phyloP scores from a whole-genome alignment of 2,329 filamentous ascomycete genomes.

The Thermothelomyces thermophilus region DNA sequence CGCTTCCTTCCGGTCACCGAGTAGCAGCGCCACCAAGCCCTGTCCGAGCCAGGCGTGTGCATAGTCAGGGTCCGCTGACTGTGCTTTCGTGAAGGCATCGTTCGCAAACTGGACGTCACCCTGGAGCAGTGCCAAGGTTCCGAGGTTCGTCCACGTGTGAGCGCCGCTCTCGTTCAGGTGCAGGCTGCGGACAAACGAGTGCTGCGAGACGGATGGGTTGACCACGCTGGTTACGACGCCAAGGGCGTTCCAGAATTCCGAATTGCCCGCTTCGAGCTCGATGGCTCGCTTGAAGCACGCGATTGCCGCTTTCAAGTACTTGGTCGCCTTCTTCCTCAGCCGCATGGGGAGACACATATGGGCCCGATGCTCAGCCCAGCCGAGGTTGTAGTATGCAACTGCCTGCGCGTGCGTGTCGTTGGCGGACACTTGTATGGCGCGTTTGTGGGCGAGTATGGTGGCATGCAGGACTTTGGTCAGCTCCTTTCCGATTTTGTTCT shows the following conservation, averaged over 20 bases:
- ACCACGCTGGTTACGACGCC: constrained; percentile 84
- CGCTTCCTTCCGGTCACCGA: constrained; percentile 70
- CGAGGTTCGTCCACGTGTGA: constrained; percentile 84
- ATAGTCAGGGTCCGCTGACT: constrained; percentile 91
- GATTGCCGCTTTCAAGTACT: constrained; percentile 73
- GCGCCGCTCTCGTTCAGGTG: constrained; percentile 85
- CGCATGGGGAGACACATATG: constrained; percentile 57
- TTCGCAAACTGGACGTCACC: constrained; percentile 83
- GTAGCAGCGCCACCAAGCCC: constrained; percentile 72
- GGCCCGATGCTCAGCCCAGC: constrained; percentile 84
- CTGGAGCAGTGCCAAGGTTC: constrained; percentile 76
- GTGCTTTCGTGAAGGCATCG: constrained; percentile 79
- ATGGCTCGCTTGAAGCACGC: constrained; percentile 93
- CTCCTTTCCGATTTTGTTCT: constrained; percentile 43
- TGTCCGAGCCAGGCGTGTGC: constrained; percentile 92
- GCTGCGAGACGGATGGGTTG: constrained; percentile 83
- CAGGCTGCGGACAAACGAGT: constrained; percentile 87
- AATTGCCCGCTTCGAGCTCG: constrained; percentile 86
- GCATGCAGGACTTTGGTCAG: constrained; percentile 59
- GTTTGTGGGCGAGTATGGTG: constrained; percentile 79
- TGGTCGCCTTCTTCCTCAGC: constrained; percentile 52
- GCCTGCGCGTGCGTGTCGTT: constrained; percentile 81
- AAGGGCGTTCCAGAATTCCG: constrained; percentile 95
- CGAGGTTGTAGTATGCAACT: constrained; percentile 94
- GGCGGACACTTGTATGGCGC: constrained; percentile 66